phyloP scores from a whole-genome alignment of 768 basidiomycete genomes.

The Kwoniella newhampshirensis region DNA sequence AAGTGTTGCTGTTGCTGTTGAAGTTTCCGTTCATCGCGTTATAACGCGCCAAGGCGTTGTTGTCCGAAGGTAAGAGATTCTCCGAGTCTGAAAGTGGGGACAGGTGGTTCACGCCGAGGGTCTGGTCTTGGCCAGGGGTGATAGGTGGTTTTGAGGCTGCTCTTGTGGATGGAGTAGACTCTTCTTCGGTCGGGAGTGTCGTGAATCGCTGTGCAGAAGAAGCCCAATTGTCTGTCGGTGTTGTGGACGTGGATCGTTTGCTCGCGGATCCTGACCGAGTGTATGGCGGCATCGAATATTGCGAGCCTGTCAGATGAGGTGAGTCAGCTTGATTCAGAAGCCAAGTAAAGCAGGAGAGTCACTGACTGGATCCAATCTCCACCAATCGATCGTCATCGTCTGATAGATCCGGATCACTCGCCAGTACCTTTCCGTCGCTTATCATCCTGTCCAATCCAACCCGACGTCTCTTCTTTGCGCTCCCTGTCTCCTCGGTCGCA shows the following conservation, averaged over 20 bases:
- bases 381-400: slow-evolving; percentile 34
- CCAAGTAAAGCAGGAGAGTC: not conserved
- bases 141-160: slow-evolving; percentile 15
- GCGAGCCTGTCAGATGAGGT: not conserved
- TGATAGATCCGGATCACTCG: slow-evolving; percentile 9
- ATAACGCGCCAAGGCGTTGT: slow-evolving; percentile 23
- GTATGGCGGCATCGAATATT: slow-evolving; percentile 10
- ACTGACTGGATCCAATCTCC: slow-evolving; percentile 42
- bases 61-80: slow-evolving; percentile 6
- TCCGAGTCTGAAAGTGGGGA: slow-evolving; percentile 31
- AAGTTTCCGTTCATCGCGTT: slow-evolving; percentile 1
- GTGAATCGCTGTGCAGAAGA: slow-evolving; percentile 37
- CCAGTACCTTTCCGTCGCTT: slow-evolving; percentile 34
- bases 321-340: not conserved
- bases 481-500: slow-evolving; percentile 11
- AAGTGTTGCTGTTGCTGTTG: not conserved
- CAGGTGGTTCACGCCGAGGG: slow-evolving; percentile 11
- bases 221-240: slow-evolving; percentile 15
- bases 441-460: slow-evolving; percentile 51
- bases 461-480: slow-evolving; percentile 36
- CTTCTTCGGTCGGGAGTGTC: slow-evolving; percentile 36
- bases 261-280: not conserved
- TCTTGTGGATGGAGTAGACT: slow-evolving; percentile 19
- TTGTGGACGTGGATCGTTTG: slow-evolving; percentile 17
- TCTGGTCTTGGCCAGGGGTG: slow-evolving; percentile 20